Evolutionary conservation across 257 asterid species (phyloP).

Genomic region (Scutellaria minor): DNA sequence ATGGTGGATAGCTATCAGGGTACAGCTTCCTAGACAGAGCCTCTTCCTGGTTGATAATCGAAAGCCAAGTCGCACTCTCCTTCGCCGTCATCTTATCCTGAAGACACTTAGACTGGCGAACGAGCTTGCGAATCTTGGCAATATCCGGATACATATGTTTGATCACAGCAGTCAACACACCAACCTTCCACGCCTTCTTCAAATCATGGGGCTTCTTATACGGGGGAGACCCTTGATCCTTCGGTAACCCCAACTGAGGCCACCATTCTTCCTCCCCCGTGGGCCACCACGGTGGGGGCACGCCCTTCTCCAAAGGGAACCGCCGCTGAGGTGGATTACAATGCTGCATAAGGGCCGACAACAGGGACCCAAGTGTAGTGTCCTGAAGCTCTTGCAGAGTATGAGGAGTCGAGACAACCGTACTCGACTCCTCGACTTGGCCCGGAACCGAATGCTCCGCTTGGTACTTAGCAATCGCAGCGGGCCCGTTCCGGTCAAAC

Average conservation of each 20-base stretch:
- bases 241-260: conserved; percentile 47
- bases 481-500: conserved; percentile 64
- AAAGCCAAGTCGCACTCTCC: conserved; percentile 66
- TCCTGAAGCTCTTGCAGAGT: conserved; percentile 62
- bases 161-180: conserved; percentile 59
- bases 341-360: conserved; percentile 68
- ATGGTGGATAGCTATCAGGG: conserved; percentile 42
- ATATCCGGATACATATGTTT: conserved; percentile 65
- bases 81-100: conserved; percentile 72
- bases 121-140: conserved; percentile 59
- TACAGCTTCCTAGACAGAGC: conserved; percentile 42
- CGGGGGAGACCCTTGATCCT: conserved; percentile 58
- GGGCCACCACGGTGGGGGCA: conserved; percentile 79
- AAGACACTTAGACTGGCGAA: conserved; percentile 56
- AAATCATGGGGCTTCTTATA: conserved; percentile 72
- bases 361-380: conserved; percentile 58
- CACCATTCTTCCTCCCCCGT: conserved; percentile 67
- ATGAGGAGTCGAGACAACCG: conserved; percentile 42
- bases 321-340: conserved; percentile 72
- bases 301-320: conserved; percentile 60
- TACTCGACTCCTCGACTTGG: conserved; percentile 43
- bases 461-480: conserved; percentile 56
- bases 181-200: conserved; percentile 67
- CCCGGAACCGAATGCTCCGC: conserved; percentile 46
- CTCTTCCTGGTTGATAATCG: conserved; percentile 62